phyloP scores from a whole-genome alignment of 1,284 basidiomycete species.

The Microbotryomycetes sp. region DNA sequence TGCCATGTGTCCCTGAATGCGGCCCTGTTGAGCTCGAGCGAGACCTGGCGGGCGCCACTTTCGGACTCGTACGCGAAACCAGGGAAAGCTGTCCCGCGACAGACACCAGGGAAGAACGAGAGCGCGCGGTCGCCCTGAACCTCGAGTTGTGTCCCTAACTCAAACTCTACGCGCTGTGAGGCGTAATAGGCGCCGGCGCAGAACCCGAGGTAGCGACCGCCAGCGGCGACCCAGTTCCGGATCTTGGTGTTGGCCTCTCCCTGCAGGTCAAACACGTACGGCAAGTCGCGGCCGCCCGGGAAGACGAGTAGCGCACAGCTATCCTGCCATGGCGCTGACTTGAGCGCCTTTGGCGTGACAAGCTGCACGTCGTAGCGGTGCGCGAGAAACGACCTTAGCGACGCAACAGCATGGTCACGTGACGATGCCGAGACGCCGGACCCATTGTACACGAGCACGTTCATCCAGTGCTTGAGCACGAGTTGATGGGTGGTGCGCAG shows the following conservation, averaged over 20 bases:
- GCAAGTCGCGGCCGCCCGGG: slow-evolving; percentile 54
- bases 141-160: slow-evolving; percentile 44
- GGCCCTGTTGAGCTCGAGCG: slow-evolving; percentile 37
- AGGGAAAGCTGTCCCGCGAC: slow-evolving; percentile 51
- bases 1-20: slow-evolving; percentile 30
- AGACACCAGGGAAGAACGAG: slow-evolving; percentile 53
- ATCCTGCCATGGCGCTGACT: slow-evolving; percentile 63
- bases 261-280: slow-evolving; percentile 48
- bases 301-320: slow-evolving; percentile 70
- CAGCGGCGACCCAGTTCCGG: slow-evolving; percentile 53
- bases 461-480: slow-evolving; percentile 43
- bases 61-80: slow-evolving; percentile 51
- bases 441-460: slow-evolving; percentile 72
- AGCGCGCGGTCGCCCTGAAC: slow-evolving; percentile 50
- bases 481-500: no score
- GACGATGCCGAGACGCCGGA: slow-evolving; percentile 59
- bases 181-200: slow-evolving; percentile 57
- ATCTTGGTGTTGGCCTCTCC: slow-evolving; percentile 47
- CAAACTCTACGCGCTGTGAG: slow-evolving; percentile 46
- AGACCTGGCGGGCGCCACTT: slow-evolving; percentile 43
- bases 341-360: slow-evolving; percentile 53
- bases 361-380: slow-evolving; percentile 72
- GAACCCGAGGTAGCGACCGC: slow-evolving; percentile 63
- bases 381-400: slow-evolving; percentile 54
- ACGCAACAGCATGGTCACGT: slow-evolving; percentile 50